These are phyloP conservation scores for Angomonas ambiguus DNA, from an alignment of 208 protist species.

Conservation along the genomic window DNA sequence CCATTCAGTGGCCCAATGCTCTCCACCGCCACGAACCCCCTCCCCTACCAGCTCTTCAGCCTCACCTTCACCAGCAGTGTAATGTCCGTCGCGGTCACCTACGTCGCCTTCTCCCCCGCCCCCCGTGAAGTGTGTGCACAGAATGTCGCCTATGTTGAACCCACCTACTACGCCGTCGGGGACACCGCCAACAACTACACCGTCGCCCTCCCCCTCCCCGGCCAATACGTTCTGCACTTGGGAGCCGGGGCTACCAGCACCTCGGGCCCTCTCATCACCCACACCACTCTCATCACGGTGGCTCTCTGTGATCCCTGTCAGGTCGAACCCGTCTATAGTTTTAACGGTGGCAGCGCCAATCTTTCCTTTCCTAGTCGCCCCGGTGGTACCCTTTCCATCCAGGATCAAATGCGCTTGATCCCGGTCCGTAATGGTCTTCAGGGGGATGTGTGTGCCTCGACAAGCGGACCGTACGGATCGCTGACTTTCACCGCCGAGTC, in stretches of 20 bases:
- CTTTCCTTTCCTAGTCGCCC: slow-evolving; percentile 55
- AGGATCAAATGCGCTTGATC: slow-evolving; percentile 67
- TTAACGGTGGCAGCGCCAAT: slow-evolving; percentile 34
- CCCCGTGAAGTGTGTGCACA: slow-evolving; percentile 39
- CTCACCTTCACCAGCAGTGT: slow-evolving; percentile 50
- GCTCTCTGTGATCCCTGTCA: slow-evolving; percentile 74
- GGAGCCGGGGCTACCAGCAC: slow-evolving; percentile 22
- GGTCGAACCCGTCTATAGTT: slow-evolving; percentile 57
- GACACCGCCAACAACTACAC: slow-evolving; percentile 37
- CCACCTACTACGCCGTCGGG: slow-evolving; percentile 39
- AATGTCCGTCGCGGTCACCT: slow-evolving; percentile 25
- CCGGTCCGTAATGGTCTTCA: slow-evolving; percentile 38
- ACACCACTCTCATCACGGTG: slow-evolving; percentile 45
- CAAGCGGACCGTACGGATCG: slow-evolving; percentile 48
- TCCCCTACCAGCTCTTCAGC: slow-evolving; percentile 70
- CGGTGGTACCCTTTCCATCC: slow-evolving; percentile 28
- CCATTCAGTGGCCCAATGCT: slow-evolving; percentile 53
- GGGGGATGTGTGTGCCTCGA: slow-evolving; percentile 43
- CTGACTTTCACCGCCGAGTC: slow-evolving; percentile 40
- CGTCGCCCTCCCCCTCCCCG: slow-evolving; percentile 36
- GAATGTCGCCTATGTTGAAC: slow-evolving; percentile 39
- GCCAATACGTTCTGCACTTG: slow-evolving; percentile 67
- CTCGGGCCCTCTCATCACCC: slow-evolving; percentile 50
- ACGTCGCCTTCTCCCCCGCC: slow-evolving; percentile 49
- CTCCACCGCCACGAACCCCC: slow-evolving; percentile 21